phyloP scores from a whole-genome alignment of 108 stramenopile species.

The Nitzschia putrida region DNA sequence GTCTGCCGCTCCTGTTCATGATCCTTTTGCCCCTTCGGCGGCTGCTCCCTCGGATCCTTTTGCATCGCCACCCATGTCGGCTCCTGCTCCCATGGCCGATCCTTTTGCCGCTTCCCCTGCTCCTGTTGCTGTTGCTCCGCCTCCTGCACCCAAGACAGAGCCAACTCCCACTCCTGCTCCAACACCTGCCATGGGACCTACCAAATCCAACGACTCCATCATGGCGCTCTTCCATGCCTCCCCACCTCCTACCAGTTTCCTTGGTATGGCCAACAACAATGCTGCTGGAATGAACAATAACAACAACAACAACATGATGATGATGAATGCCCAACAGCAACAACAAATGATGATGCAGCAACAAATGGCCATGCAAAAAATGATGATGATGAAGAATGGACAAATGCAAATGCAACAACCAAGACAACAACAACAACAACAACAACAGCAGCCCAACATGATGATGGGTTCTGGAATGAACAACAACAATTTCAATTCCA shows the following conservation, averaged over 20 bases:
- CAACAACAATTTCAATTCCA: slow-evolving; percentile 34
- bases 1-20: slow-evolving; percentile 17
- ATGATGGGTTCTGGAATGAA: slow-evolving; percentile 25
- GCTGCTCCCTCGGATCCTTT: slow-evolving; percentile 25
- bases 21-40: slow-evolving; percentile 31
- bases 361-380: slow-evolving; percentile 27
- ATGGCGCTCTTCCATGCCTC: slow-evolving; percentile 66
- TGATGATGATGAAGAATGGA: too few species aligned
- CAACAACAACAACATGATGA: slow-evolving; percentile 30
- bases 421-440: slow-evolving; percentile 30
- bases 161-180: background rate
- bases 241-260: slow-evolving; percentile 17
- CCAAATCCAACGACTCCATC: slow-evolving; percentile 56
- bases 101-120: slow-evolving; percentile 26
- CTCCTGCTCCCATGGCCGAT: slow-evolving; percentile 16
- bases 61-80: slow-evolving; percentile 2
- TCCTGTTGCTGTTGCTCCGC: slow-evolving; percentile 10
- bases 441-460: slow-evolving; percentile 34
- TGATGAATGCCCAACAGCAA: slow-evolving; percentile 33
- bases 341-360: slow-evolving; percentile 23
- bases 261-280: slow-evolving; percentile 32
- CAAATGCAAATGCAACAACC: too few species aligned
- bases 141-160: slow-evolving; percentile 10
- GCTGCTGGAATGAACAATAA: slow-evolving; percentile 20
- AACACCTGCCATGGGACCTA: background rate